phyloP scores from a whole-genome alignment of 1,284 basidiomycete genomes.

The Ganoderma boninense region DNA sequence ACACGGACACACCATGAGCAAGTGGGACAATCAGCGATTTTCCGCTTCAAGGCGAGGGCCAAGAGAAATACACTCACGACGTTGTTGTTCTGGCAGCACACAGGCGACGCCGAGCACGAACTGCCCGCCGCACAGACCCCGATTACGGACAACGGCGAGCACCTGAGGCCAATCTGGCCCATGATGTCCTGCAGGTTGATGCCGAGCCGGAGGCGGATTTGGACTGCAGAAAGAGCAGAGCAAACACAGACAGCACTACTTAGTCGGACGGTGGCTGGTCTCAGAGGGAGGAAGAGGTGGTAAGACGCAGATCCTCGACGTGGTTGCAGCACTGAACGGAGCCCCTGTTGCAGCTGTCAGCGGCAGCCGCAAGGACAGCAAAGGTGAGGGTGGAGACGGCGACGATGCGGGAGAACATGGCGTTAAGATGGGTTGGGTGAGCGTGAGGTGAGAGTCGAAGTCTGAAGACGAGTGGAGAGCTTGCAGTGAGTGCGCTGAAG shows the following conservation, averaged over 20 bases:
- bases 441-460: not conserved
- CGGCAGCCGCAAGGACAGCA: slow-evolving; percentile 24
- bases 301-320: slow-evolving; percentile 25
- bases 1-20: too few species aligned
- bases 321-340: slow-evolving; percentile 32
- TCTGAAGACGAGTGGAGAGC: not conserved
- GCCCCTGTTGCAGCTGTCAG: slow-evolving; percentile 28
- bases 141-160: slow-evolving; percentile 29
- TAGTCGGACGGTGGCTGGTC: too few species aligned
- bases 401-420: slow-evolving; percentile 23
- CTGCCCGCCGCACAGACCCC: slow-evolving; percentile 18
- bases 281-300: too few species aligned
- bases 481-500: not conserved
- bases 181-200: slow-evolving; percentile 23
- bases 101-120: slow-evolving; percentile 22
- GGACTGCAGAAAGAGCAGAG: not conserved
- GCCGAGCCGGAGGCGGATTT: slow-evolving; percentile 24
- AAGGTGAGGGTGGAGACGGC: slow-evolving; percentile 18
- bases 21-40: not conserved
- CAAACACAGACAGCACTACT: not conserved
- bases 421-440: not conserved
- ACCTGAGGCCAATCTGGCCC: slow-evolving; percentile 22
- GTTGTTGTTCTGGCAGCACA: slow-evolving; percentile 33
- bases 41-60: not conserved
- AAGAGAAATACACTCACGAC: slow-evolving; percentile 20